These are phyloP conservation scores for Tetrapyrgos nigripes DNA, from an alignment of 1,284 basidiomycete species.

Conservation along the genomic window DNA sequence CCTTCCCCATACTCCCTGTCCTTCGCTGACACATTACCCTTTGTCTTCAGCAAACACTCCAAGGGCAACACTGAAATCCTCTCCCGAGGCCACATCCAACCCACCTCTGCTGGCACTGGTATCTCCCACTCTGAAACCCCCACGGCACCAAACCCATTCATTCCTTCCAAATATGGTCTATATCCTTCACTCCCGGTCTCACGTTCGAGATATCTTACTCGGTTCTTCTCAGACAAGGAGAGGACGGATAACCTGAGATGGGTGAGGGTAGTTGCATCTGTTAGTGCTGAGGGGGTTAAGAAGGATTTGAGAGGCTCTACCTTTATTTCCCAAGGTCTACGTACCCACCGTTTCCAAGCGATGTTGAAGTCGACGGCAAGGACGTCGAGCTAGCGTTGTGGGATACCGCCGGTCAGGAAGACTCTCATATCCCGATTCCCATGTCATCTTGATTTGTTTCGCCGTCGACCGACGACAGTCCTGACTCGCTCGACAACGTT, in stretches of 20 bases:
- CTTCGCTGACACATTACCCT: slow-evolving; percentile 6
- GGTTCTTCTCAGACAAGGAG: slow-evolving; percentile 84
- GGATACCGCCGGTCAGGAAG: too few relatives aligned
- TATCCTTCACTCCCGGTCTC: slow-evolving; percentile 65
- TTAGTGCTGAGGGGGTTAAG: slow-evolving; percentile 58
- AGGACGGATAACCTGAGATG: slow-evolving; percentile 74
- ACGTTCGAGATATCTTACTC: slow-evolving; percentile 82
- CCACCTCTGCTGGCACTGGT: slow-evolving; percentile 89
- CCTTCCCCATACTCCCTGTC: slow-evolving; percentile 19
- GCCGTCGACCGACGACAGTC: too few relatives aligned
- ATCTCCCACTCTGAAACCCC: slow-evolving; percentile 85
- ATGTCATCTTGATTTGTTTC: too few relatives aligned
- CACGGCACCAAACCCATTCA: slow-evolving; percentile 69
- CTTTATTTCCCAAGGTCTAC: too few relatives aligned
- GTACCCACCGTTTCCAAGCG: too few relatives aligned
- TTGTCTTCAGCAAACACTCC: slow-evolving; percentile 70
- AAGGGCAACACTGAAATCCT: slow-evolving; percentile 92
- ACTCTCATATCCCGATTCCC: too few relatives aligned
- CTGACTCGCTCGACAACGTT: too few relatives aligned
- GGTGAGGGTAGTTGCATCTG: slow-evolving; percentile 75
- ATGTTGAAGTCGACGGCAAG: too few relatives aligned
- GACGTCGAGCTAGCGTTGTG: too few relatives aligned
- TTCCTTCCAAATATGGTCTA: slow-evolving; percentile 90
- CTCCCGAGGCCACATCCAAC: slow-evolving; percentile 87
- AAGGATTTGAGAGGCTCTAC: slow-evolving; percentile 60